Conservation (phyloP, 441 rosid species). For the Manihot esculenta region DNA sequence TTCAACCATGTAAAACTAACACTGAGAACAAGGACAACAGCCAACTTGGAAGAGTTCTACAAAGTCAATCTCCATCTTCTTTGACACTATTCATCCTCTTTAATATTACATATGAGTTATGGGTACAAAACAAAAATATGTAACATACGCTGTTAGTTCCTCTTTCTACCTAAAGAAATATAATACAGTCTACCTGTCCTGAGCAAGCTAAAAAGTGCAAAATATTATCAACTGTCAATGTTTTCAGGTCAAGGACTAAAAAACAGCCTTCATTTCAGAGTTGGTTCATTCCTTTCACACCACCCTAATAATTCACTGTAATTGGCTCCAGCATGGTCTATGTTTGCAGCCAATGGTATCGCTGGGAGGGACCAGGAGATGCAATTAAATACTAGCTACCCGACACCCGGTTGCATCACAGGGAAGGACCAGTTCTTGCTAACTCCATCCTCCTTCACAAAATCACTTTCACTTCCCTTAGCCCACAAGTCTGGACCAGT, state of each 20-base stretch:
- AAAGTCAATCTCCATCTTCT: conserved; percentile 10
- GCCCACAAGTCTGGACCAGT: conserved; percentile 55
- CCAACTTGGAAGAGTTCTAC: not conserved
- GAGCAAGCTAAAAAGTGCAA: not conserved
- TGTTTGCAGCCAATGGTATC: conserved; percentile 21
- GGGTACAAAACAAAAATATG: conserved; percentile 10
- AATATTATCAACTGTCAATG: conserved; percentile 21
- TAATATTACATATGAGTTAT: conserved; percentile 26
- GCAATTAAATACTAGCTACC: conserved; percentile 23
- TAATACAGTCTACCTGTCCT: conserved; percentile 26
- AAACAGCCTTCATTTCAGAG: conserved; percentile 38
- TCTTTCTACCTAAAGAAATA: conserved; percentile 21
- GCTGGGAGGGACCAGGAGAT: conserved; percentile 3
- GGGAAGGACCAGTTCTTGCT: conserved; percentile 79
- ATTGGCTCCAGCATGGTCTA: conserved; percentile 20
- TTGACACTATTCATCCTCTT: conserved; percentile 21
- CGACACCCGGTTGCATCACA: conserved; percentile 58
- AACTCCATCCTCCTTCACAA: conserved; percentile 32
- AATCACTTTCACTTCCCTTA: conserved; percentile 42
- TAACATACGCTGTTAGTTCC: conserved; percentile 17
- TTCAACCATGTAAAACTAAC: not conserved
- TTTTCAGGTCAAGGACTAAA: conserved; percentile 40
- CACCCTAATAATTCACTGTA: no score
- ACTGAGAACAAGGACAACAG: not conserved
- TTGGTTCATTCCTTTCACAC: conserved; percentile 16